Percentiles rank a stretch among this genome's conserved stretches.
phyloP scores from a whole-genome alignment of 805 yeast genomes.

The Barnettozyma californica region DNA sequence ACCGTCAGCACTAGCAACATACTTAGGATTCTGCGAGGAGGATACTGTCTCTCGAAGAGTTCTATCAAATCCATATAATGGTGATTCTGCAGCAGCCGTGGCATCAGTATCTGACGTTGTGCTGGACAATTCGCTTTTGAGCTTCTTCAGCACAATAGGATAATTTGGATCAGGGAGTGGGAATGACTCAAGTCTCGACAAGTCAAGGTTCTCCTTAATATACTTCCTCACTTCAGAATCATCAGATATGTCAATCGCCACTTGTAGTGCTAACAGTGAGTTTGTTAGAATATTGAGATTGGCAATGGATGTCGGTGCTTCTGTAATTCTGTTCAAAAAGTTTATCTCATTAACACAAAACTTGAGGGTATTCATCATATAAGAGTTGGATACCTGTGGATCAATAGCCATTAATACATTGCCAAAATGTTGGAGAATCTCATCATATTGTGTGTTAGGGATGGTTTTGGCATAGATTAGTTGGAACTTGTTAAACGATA shows the following conservation, averaged over 20 bases:
- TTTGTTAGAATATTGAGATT: background rate
- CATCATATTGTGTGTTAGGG: conserved; percentile 19
- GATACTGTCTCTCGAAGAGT: background rate
- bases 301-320: background rate
- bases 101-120: background rate
- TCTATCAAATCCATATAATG: background rate
- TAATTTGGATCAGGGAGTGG: conserved; percentile 16
- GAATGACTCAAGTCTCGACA: conserved; percentile 8
- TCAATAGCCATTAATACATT: conserved; percentile 23
- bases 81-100: background rate
- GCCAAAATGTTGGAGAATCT: conserved; percentile 24
- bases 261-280: conserved; percentile 13
- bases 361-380: conserved; percentile 23
- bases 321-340: conserved; percentile 14
- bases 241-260: conserved; percentile 26
- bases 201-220: conserved; percentile 13
- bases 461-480: conserved; percentile 14
- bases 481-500: conserved; percentile 26
- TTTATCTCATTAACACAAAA: conserved; percentile 20
- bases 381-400: conserved; percentile 19
- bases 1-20: background rate
- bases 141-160: conserved; percentile 1
- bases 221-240: conserved; percentile 21
- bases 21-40: background rate
- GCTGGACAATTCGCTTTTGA: background rate